Evolutionary conservation across 2,329 filamentous ascomycete species (phyloP), one percentile per base, ranked within the genome.

Genomic region (Zasmidium cellare): DNA sequence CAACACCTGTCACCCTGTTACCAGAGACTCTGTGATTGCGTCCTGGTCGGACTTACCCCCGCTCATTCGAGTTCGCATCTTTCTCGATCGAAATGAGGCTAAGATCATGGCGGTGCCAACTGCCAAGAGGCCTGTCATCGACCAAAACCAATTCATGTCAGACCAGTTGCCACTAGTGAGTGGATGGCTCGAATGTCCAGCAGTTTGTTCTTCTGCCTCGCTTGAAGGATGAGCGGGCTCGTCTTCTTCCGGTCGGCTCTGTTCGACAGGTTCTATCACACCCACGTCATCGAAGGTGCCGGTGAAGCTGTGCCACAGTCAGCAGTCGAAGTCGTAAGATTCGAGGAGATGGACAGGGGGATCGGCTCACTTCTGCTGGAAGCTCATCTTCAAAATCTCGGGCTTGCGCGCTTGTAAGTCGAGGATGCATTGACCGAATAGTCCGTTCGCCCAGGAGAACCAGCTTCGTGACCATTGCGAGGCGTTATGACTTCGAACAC

Each of bases 401-500:
- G 77, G 77, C 70, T 76, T 78, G 58, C 76, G 70, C 11, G 70
- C 64, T 61, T 76, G 73, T 46, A 81, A 62, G 55, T 79, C 75
- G 45, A 80, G 53, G 19, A 80, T 75, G 75, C 78, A 77, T 66
- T 80, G 77, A 16, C 78, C 79, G 66, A 80, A 80, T 35, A 81
- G 62, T 1, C 79, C 79, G 61, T 80, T 81, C 41, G 77, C 79
- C 79, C 79, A 80, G 6, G 73, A 75, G 58, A 74, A 80, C 72
- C 79, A 81, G 52, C 78, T 76, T 58, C 79, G 72, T 44, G 77
- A 78, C 72, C 75, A 81, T 51, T 74, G 65, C 9, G 63, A 71
- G 44, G 67, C 66, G 59, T 79, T 75, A 58, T 75, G 77, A n/a
- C 69, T 72, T 58, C 78, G 78, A 51, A 81, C 72, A 59, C 77